Base-by-base conservation (phyloP, 225 moss, liverwort and hornwort species). In the Bryum argenteum region DNA sequence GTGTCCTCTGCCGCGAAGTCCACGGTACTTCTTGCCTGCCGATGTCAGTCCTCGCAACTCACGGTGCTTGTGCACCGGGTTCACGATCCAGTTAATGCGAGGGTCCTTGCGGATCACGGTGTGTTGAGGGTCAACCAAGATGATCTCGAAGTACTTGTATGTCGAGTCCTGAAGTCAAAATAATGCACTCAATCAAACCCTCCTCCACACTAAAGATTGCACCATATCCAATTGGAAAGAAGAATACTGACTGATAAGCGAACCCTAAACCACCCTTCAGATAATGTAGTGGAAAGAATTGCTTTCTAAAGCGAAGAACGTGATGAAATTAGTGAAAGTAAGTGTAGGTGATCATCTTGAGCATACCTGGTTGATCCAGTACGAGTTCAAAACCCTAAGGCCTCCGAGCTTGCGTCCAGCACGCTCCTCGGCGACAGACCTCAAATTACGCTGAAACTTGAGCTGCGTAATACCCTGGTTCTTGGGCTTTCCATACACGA, bases 401-500 rank as follows among this genome's bases (percentile, higher is more conserved):
- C 91, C 90, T 57, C 91, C 94, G 11, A 94, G 88, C 78, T 90
- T 94, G 54, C 94, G 89, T 72, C 94, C 94, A 3, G 94, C 94
- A 65, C 94, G 89, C 84, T 94, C 94, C 84, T 94, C 94, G 2
- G 94, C 94, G 17, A 94, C 93, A 54, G 93, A 94, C 50, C 88
- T 84, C 88, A 94, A 67, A 63, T 88, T 94, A 15, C 93, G 84
- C 88, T 94, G 91, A 82, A 94, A 94, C 87, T 91, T 94, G 54
- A 94, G 80, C 66, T 94, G 94, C 8, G 94, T 91, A 17, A 94
- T 94, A 88, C 94, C 94, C 83, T 94, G 94, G 70, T 94, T 94
- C 73, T 81, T 94, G 55, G 94, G 91, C 82, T 94, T 94, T 63
- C 91, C 93, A 16, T 94, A 94, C n/a, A 91, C 91, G 39, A 94